Percentiles rank a stretch among this genome's conserved stretches.
Evolutionary conservation across 2,329 filamentous ascomycete species (phyloP).

Genomic region (Exophiala calicioides): DNA sequence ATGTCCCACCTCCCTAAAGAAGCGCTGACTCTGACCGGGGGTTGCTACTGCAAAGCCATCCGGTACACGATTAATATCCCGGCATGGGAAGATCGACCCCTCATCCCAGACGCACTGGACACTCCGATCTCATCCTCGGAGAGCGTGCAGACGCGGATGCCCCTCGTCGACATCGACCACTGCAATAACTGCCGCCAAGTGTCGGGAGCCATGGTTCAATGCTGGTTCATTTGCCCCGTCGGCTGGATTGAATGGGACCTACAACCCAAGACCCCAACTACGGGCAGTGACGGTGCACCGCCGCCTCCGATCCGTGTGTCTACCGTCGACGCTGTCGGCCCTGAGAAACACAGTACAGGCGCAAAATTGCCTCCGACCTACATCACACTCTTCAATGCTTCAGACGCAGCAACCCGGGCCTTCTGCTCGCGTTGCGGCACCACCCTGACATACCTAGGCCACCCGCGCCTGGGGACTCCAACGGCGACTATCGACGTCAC

Average conservation of each 20-base stretch:
- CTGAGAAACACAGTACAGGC: constrained; percentile 5
- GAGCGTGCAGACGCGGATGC: constrained; percentile 26
- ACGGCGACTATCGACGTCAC: constrained; percentile 30
- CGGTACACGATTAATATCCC: constrained; percentile 33
- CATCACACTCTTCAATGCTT: constrained; percentile 23
- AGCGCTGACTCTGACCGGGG: constrained; percentile 31
- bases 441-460: constrained; percentile 27
- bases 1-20: constrained; percentile 23
- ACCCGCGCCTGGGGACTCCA: constrained; percentile 16
- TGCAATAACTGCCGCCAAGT: constrained; percentile 33
- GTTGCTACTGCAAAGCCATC: constrained; percentile 36
- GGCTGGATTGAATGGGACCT: constrained; percentile 34
- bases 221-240: constrained; percentile 34
- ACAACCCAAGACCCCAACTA: constrained; percentile 2
- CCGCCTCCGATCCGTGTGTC: constrained; percentile 11
- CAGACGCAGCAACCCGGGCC: constrained; percentile 29
- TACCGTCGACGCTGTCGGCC: constrained; percentile 15
- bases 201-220: constrained; percentile 29
- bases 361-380: constrained; percentile 17
- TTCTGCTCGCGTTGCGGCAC: constrained; percentile 37
- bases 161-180: constrained; percentile 33
- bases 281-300: not conserved
- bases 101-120: constrained; percentile 10
- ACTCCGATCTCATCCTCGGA: constrained; percentile 20
- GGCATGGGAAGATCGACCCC: constrained; percentile 23